These are phyloP conservation scores for Malus fusca DNA, from an alignment of 306 rosid species.

Conservation along the genomic window DNA sequence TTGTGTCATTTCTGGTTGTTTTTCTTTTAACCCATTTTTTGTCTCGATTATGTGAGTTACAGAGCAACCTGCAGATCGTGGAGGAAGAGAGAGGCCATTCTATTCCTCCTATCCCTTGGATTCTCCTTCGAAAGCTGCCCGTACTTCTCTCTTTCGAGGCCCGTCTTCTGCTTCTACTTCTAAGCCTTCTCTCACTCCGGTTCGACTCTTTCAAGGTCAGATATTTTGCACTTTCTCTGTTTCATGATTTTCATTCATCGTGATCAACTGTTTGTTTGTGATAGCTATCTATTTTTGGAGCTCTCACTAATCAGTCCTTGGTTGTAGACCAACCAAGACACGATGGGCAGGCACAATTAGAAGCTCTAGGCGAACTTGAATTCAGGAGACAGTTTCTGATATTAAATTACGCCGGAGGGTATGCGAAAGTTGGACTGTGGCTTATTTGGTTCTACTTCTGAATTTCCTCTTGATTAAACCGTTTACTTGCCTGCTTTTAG, in stretches of 20 bases:
- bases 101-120: not conserved
- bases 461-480: not conserved
- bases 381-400: conserved; percentile 61
- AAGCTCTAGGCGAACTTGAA: conserved; percentile 66
- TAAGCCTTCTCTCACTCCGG: not conserved
- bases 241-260: not conserved
- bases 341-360: conserved; percentile 5
- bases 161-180: not conserved
- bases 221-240: not conserved
- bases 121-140: not conserved
- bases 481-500: not conserved
- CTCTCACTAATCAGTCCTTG: not conserved
- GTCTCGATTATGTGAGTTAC: not conserved
- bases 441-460: not conserved
- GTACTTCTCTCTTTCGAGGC: not conserved
- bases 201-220: not conserved
- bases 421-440: not conserved
- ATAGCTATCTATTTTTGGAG: not conserved
- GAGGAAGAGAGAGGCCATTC: not conserved
- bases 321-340: not conserved
- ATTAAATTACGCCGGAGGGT: conserved; percentile 57
- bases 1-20: not conserved
- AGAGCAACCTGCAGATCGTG: not conserved
- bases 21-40: not conserved
- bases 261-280: not conserved